Conservation (phyloP, 257 asterid species). For the Parsonsia alboflavescens region DNA sequence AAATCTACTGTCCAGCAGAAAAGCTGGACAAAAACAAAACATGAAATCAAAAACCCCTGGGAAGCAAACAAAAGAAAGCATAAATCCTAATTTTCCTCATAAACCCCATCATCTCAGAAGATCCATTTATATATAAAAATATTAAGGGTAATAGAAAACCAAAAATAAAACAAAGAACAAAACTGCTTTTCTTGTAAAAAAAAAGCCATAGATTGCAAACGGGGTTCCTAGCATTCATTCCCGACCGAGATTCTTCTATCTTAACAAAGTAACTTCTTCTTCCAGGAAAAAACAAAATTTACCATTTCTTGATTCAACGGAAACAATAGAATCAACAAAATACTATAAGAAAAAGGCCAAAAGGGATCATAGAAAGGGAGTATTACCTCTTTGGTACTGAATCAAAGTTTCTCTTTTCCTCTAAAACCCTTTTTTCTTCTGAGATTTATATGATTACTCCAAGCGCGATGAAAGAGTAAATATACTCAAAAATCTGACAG, state of each 20-base stretch:
- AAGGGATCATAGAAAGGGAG: neutral
- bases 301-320: neutral
- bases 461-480: no score
- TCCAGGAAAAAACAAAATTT: neutral
- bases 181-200: neutral
- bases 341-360: neutral
- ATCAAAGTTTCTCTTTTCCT: no score
- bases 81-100: neutral
- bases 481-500: no score
- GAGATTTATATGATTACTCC: no score
- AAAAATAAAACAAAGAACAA: neutral
- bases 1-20: neutral
- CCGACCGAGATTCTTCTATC: neutral
- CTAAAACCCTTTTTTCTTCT: no score
- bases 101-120: neutral
- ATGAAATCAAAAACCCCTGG: slow-evolving; percentile 13
- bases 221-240: neutral
- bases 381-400: no score
- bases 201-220: neutral
- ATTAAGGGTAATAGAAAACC: neutral
- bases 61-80: slow-evolving; percentile 15
- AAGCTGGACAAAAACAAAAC: neutral
- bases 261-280: neutral
- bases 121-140: neutral
- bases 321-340: neutral